Base-by-base conservation (phyloP, 371 early-diverging fungal genomes). In the Lichtheimia ornata region DNA sequence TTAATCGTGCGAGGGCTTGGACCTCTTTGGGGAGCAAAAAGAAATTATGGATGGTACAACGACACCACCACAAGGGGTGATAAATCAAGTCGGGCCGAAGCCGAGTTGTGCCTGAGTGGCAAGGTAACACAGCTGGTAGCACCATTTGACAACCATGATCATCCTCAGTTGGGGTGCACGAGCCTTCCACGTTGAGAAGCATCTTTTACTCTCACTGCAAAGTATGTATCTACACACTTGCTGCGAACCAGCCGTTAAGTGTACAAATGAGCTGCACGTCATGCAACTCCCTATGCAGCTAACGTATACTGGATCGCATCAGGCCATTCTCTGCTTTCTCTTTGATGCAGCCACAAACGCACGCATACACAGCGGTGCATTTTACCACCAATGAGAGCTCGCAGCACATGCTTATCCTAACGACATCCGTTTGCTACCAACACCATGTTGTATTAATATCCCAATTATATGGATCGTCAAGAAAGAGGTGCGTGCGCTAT, bases 131-230 rank as follows among this genome's bases (percentile, higher is more conserved):
- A n/a, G 11, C 2, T 22, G 47, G 47, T 47, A 18, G 47, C 22
- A 47, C 47, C 22, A 47, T 47, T 47, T 47, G 47, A n/a, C 47
- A 47, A 47, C 47, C 47, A 47, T 47, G 47, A 47, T 22, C 22
- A 47, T 47, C 47, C 5, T 22, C n/a, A 47, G n/a, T 47, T 47
- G 22, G 47, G 47, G 47, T 47, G 47, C 47, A 47, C 47, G 47
- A 47, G 47, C 47, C 47, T 47, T 47, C n/a, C 22, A 18, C 22
- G 47, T 47, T 47, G 47, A 18, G 47, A 13, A 18, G 18, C 47
- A n/a, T 18, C n/a, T 22, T 47, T 5, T 47, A 14, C 7, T 13
- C 14, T 5, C 22, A 47, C 47, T 18, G 47, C 22, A 47, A 47
- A 11, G 35, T 35, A 35, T 35, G 35, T 35, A 35, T 9, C 5